Evolutionary conservation across 1,284 basidiomycete genomes (phyloP), one percentile per base, ranked within the genome.

Genomic region (Rhodotorula sp.): DNA sequence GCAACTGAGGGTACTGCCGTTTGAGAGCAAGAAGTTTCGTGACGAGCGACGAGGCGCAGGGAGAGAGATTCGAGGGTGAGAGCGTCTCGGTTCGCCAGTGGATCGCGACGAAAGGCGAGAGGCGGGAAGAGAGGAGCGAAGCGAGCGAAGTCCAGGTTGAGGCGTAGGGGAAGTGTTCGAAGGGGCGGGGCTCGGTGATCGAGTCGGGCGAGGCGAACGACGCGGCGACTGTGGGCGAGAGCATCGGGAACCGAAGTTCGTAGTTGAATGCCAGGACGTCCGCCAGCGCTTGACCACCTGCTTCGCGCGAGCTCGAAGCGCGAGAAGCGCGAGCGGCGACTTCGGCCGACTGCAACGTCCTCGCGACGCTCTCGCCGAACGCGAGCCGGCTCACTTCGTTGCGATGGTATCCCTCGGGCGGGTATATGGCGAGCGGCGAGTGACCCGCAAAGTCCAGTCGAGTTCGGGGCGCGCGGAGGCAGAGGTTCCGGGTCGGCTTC

Each of bases 21-120:
- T 76, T 62, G 52, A 78, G 63, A 5, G 59, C 24, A 9, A 65
- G 54, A 34, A 79, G 67, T 34, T 73, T 71, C 47, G 66, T 48
- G 17, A 79, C 39, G 29, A 79, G 70, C 9, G 74, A 72, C 0
- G 56, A 27, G 11, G 74, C 70, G 73, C 78, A 79, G 7, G 72
- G 70, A 5, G 60, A 59, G n/a, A 79, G 71, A 59, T 76, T 74
- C 24, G 59, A 32, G 0, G 74, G 63, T 1, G 68, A 54, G 36
- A 79, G 67, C 1, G 78, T 79, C 57, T 79, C 78, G 52, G 77
- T 77, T 13, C 78, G 70, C 78, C 78, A 79, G 70, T 79, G 78
- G 22, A 79, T 72, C 4, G 75, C 74, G 55, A 78, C 65, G 62
- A 75, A 77, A 13, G 77, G 74, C 11, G 72, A 62, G 46, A 78